phyloP scores from a whole-genome alignment of 805 yeast genomes.

The Starmerella sirachaensis region DNA sequence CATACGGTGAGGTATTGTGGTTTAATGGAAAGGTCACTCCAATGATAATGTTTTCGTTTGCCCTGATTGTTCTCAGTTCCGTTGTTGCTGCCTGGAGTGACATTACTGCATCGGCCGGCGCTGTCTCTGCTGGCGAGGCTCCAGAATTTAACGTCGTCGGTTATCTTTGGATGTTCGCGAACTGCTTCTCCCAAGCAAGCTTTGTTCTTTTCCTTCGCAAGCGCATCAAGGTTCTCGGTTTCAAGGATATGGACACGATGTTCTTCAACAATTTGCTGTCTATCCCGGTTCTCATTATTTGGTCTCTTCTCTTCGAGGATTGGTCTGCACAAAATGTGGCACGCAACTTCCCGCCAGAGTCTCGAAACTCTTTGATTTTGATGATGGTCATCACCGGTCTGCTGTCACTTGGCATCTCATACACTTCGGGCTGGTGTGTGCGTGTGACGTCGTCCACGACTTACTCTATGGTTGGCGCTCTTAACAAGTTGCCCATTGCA shows the following conservation, averaged over 20 bases:
- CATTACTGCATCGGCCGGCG: conserved; percentile 27
- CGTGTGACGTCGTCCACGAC: conserved; percentile 98
- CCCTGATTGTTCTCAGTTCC: conserved; percentile 90
- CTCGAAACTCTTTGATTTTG: conserved; percentile 54
- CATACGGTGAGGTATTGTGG: conserved; percentile 97
- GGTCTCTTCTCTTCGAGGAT: conserved; percentile 75
- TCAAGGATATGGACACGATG: conserved; percentile 90
- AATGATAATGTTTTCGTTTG: conserved; percentile 79
- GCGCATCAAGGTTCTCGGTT: conserved; percentile 92
- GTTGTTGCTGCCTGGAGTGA: conserved; percentile 92
- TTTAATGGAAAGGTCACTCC: conserved; percentile 86
- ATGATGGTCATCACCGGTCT: conserved; percentile 89
- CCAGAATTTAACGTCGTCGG: conserved; percentile 35
- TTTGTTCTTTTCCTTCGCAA: conserved; percentile 93
- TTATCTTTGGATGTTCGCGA: conserved; percentile 92
- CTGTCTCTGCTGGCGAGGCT: conserved; percentile 25
- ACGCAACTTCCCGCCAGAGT: conserved; percentile 63
- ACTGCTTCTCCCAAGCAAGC: conserved; percentile 88
- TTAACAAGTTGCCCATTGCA: conserved; percentile 96
- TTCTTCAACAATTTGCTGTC: conserved; percentile 92
- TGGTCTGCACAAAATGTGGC: conserved; percentile 77
- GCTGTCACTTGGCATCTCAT: conserved; percentile 91
- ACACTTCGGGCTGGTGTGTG: conserved; percentile 99
- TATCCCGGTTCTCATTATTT: conserved; percentile 70
- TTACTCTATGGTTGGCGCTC: conserved; percentile 98